A percentile compares a stretch with the other conserved stretches of the same genome.
phyloP scores from a whole-genome alignment of 202 grass and related monocot genomes.

The Panicum virgatum region DNA sequence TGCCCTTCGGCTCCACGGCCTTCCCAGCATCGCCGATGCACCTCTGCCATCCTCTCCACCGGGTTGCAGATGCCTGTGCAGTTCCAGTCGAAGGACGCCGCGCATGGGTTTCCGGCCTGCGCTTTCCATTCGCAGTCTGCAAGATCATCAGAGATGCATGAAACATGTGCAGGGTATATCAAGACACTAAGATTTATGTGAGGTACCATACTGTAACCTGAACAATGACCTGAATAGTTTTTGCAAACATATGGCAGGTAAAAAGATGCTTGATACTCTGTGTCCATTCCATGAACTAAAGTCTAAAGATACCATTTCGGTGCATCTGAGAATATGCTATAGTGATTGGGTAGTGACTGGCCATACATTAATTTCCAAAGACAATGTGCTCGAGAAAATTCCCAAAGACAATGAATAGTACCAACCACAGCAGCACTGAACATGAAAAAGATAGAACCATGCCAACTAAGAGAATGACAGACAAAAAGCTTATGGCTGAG shows the following conservation, averaged over 20 bases:
- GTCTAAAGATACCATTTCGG: background rate
- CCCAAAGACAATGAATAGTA: background rate
- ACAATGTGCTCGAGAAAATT: background rate
- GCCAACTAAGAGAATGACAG: background rate
- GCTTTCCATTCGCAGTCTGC: slow-evolving; percentile 67
- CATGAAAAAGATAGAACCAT: slow-evolving; percentile 14
- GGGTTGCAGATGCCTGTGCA: slow-evolving; percentile 63
- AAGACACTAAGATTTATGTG: background rate
- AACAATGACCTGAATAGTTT: background rate
- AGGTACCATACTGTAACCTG: background rate
- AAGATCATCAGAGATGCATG: slow-evolving; percentile 22
- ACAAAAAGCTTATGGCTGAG: background rate
- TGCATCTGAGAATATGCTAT: slow-evolving; percentile 28
- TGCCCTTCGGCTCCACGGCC: slow-evolving; percentile 29
- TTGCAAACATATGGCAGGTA: slow-evolving; percentile 7
- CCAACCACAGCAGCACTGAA: background rate
- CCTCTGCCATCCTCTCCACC: slow-evolving; percentile 57
- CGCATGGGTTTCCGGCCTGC: slow-evolving; percentile 52
- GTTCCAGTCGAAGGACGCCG: slow-evolving; percentile 64
- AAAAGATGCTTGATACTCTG: background rate
- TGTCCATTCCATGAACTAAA: background rate
- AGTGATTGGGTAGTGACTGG: slow-evolving; percentile 20
- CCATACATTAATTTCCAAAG: background rate
- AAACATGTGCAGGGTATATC: background rate
- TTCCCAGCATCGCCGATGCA: slow-evolving; percentile 56